Conservation (phyloP, 208 protist species). For the Kentomonas sorsogonicus region DNA sequence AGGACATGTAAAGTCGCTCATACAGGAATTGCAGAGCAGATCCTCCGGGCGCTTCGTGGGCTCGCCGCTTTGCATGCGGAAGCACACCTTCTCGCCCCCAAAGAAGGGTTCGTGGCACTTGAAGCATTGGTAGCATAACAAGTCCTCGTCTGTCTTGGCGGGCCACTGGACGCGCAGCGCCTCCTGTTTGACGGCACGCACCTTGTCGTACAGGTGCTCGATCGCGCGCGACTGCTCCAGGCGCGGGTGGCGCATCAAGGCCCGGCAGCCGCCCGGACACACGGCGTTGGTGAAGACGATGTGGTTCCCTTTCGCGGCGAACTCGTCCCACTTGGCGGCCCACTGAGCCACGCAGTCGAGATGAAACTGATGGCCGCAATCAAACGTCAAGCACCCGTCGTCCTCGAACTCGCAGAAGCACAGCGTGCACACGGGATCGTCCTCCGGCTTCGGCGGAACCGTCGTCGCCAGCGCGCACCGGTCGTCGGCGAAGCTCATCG, state of each 20-base stretch:
- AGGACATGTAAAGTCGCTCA: constrained; percentile 46
- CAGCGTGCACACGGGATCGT: constrained; percentile 50
- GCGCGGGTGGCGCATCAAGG: constrained; percentile 56
- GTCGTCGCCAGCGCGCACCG: too few species aligned
- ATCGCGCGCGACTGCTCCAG: constrained; percentile 44
- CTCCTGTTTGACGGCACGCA: constrained; percentile 18
- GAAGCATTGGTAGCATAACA: constrained; percentile 73
- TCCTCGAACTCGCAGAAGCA: constrained; percentile 82
- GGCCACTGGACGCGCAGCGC: constrained; percentile 19
- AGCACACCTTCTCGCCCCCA: constrained; percentile 74
- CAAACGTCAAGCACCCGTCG: constrained; percentile 60
- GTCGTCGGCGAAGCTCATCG: too few species aligned
- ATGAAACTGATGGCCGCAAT: constrained; percentile 85
- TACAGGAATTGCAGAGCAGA: constrained; percentile 72
- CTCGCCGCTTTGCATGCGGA: constrained; percentile 52
- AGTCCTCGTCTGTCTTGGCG: constrained; percentile 57
- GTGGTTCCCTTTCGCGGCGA: constrained; percentile 61
- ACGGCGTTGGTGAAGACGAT: constrained; percentile 81
- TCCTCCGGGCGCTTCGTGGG: constrained; percentile 51
- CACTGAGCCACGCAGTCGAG: constrained; percentile 71
- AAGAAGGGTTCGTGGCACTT: constrained; percentile 63
- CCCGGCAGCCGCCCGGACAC: constrained; percentile 76
- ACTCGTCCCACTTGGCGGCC: constrained; percentile 59
- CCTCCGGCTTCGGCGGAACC: constrained; percentile 35
- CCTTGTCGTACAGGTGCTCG: constrained; percentile 22